Percentiles rank a stretch among this genome's conserved stretches.
Evolutionary conservation across 1,139 yeast species (phyloP).

Genomic region (Geotrichum carabidarum): DNA sequence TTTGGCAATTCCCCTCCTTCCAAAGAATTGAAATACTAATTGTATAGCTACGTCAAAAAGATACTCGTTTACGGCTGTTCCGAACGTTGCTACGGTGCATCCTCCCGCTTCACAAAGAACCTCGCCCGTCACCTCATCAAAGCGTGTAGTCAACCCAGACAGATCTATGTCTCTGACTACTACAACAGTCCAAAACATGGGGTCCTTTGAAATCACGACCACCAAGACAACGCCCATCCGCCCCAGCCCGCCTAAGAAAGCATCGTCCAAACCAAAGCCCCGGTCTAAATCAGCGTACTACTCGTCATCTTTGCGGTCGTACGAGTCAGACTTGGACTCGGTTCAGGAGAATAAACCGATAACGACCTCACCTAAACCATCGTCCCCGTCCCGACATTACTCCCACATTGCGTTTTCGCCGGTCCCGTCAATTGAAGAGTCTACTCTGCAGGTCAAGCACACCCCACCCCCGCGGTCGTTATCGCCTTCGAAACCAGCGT

Average conservation of each 20-base stretch:
- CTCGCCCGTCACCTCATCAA: not conserved
- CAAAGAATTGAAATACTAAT: too few relatives aligned
- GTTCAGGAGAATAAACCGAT: conserved; percentile 31
- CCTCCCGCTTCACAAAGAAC: too few relatives aligned
- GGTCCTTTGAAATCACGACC: conserved; percentile 37
- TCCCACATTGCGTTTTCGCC: conserved; percentile 17
- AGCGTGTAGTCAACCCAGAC: conserved; percentile 28
- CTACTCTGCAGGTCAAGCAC: conserved; percentile 18
- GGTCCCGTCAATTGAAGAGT: conserved; percentile 8
- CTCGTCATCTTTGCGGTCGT: conserved; percentile 31
- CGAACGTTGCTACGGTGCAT: too few relatives aligned
- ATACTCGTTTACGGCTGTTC: too few relatives aligned
- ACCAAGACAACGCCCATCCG: conserved; percentile 33
- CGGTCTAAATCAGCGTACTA: conserved; percentile 13
- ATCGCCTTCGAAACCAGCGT: conserved; percentile 35
- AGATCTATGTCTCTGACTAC: conserved; percentile 39
- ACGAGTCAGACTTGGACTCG: conserved; percentile 36
- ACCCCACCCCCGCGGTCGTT: conserved; percentile 30
- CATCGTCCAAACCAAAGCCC: not conserved
- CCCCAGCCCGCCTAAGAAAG: conserved; percentile 9
- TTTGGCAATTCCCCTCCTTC: not conserved
- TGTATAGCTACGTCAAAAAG: too few relatives aligned
- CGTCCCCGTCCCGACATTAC: conserved; percentile 12
- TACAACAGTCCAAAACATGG: conserved; percentile 38
- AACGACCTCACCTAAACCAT: not conserved